Evolutionary conservation across 2,329 filamentous ascomycete species (phyloP).

Genomic region (Diaporthe sp.): DNA sequence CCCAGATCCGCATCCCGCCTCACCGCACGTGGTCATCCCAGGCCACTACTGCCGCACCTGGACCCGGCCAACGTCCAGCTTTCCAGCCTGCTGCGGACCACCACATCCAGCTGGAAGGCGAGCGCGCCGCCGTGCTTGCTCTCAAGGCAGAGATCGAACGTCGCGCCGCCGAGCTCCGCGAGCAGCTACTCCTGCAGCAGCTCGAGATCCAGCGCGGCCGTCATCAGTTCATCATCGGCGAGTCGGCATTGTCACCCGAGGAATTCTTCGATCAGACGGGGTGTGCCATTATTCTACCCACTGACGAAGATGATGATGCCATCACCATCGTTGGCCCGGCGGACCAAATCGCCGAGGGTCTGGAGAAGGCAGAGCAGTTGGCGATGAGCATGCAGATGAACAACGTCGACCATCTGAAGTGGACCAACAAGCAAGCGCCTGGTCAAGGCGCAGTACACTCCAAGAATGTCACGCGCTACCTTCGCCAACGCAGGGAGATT

Average conservation of each 20-base stretch:
- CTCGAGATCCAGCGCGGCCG: constrained; percentile 86
- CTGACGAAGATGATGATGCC: constrained; percentile 82
- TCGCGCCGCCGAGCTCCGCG: constrained; percentile 80
- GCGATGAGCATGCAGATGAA: constrained; percentile 89
- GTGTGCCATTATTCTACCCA: constrained; percentile 87
- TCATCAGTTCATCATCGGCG: constrained; percentile 95
- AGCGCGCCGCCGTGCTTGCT: constrained; percentile 84
- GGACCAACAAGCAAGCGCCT: constrained; percentile 69
- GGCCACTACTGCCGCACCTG: constrained; percentile 74
- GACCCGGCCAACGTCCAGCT: constrained; percentile 73
- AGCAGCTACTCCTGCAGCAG: constrained; percentile 82
- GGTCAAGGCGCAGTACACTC: constrained; percentile 83
- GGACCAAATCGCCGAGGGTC: constrained; percentile 78
- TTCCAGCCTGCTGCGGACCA: constrained; percentile 82
- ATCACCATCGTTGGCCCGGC: constrained; percentile 88
- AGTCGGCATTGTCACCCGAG: constrained; percentile 82
- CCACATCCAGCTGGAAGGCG: constrained; percentile 88
- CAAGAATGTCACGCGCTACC: constrained; percentile 87
- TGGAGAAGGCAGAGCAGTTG: constrained; percentile 89
- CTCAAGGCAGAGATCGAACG: constrained; percentile 86
- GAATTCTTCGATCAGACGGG: constrained; percentile 93
- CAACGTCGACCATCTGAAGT: constrained; percentile 78
- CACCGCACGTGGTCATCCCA: constrained; percentile 82
- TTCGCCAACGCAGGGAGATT: constrained; percentile 85
- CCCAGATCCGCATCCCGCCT: constrained; percentile 86